Evolutionary conservation across 2,329 filamentous ascomycete species (phyloP).

Genomic region (Monilinia laxa): DNA sequence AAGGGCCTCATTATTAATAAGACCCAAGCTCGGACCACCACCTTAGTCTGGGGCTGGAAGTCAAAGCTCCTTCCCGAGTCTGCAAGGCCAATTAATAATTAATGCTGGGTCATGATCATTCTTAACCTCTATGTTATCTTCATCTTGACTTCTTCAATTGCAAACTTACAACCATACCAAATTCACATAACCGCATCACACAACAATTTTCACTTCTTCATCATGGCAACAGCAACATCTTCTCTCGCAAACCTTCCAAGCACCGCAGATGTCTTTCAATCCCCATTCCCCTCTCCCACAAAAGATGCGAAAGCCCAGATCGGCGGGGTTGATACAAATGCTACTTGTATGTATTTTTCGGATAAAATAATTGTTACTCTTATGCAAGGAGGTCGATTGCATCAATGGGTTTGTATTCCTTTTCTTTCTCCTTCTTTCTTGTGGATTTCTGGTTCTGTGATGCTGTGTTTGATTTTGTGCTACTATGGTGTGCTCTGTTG

Average conservation of each 20-base stretch:
- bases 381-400: conserved; percentile 78
- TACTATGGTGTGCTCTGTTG: no score
- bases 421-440: background rate
- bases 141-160: no score
- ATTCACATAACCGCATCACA: background rate
- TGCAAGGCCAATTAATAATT: conserved; percentile 12
- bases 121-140: no score
- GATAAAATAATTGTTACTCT: conserved; percentile 92
- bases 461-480: background rate
- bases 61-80: conserved; percentile 5
- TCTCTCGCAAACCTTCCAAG: background rate
- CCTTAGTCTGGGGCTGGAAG: no score
- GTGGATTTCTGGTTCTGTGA: background rate
- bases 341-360: conserved; percentile 70
- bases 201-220: background rate
- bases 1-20: no score
- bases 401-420: conserved; percentile 75
- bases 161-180: background rate
- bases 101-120: background rate
- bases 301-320: conserved; percentile 57
- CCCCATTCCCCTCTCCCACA: conserved; percentile 36
- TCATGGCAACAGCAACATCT: background rate
- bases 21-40: background rate
- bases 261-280: conserved; percentile 25
- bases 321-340: conserved; percentile 68